Evolutionary conservation across 768 basidiomycete species (phyloP).

Genomic region (Rhodocollybia butyracea): DNA sequence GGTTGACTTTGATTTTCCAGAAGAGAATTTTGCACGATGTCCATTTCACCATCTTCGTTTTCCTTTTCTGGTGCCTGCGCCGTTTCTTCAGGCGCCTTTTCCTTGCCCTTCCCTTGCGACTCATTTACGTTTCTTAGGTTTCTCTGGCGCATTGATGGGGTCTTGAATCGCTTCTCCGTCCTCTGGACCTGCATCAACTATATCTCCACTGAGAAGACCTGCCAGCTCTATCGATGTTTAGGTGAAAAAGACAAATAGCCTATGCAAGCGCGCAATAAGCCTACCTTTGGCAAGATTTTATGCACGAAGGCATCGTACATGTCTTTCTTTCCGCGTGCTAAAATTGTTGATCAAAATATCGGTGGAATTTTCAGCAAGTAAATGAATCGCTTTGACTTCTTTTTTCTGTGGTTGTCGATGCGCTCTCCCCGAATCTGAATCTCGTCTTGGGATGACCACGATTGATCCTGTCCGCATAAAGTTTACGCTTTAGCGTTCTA

Average conservation of each 20-base stretch:
- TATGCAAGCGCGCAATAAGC: background rate
- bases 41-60: too few species aligned
- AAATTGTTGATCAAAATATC: constrained; percentile 13
- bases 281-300: constrained; percentile 11
- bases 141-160: too few species aligned
- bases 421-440: constrained; percentile 12
- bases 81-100: too few species aligned
- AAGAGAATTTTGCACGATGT: too few species aligned
- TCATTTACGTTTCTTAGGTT: too few species aligned
- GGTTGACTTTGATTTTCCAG: too few species aligned
- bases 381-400: constrained; percentile 11
- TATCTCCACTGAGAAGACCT: background rate
- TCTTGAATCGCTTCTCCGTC: background rate
- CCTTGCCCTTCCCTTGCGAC: too few species aligned
- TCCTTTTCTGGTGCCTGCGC: too few species aligned
- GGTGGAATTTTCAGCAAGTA: constrained; percentile 11
- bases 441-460: constrained; percentile 17
- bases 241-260: background rate
- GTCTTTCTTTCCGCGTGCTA: constrained; percentile 11
- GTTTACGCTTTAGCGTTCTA: background rate
- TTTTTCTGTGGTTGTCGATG: constrained; percentile 12
- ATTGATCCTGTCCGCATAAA: constrained; percentile 13
- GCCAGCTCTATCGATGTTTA: background rate
- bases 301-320: constrained; percentile 15
- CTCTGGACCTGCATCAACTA: background rate